Conservation (phyloP, 192 early-diverging fungal genomes). For the Linnemannia hyalina region DNA sequence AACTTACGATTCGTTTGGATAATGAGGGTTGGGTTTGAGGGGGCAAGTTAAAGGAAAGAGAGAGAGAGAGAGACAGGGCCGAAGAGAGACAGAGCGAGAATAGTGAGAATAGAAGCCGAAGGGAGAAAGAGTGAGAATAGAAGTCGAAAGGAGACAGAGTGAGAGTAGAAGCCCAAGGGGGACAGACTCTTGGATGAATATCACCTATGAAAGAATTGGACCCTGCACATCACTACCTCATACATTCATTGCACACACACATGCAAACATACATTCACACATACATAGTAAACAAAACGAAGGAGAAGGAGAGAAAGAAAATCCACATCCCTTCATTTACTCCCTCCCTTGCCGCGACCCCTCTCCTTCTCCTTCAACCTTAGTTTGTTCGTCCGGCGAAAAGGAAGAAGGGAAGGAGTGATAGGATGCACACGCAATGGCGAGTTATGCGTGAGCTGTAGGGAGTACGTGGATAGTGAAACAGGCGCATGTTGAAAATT, state of each 20-base stretch:
- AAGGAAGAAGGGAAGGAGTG: no score
- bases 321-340: background rate
- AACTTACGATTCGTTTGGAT: background rate
- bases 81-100: background rate
- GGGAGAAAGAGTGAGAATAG: background rate
- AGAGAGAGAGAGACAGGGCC: background rate
- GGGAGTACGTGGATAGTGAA: no score
- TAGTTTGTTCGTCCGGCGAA: no score
- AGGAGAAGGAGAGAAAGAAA: background rate
- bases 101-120: background rate
- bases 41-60: background rate
- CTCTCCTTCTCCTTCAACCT: no score
- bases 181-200: no score
- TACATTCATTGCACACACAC: no score
- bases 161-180: background rate
- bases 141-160: background rate
- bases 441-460: no score
- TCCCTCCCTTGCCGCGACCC: no score
- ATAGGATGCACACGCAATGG: no score
- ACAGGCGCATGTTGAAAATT: no score
- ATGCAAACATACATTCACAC: background rate
- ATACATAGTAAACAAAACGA: background rate
- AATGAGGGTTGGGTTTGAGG: background rate
- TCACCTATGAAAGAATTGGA: no score
- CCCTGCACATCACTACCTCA: no score